A percentile compares a stretch with the other conserved stretches of the same genome.
Conservation (phyloP, 441 rosid species). For the Euphorbia corollata region DNA sequence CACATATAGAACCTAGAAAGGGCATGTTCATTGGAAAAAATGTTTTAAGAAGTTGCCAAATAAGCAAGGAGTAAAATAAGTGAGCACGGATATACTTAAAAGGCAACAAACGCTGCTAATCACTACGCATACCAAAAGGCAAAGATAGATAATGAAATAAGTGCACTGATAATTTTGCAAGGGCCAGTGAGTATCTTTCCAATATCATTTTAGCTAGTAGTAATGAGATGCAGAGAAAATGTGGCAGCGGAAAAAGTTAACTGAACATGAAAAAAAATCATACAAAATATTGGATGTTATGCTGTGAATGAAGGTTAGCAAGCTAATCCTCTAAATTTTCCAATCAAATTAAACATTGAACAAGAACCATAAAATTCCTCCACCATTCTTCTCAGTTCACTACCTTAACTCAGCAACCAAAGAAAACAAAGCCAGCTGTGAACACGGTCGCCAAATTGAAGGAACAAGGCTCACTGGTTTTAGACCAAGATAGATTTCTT, state of each 20-base stretch:
- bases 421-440: slow-evolving; percentile 13
- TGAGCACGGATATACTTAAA: neutral
- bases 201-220: neutral
- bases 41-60: neutral
- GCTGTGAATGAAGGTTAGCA: neutral
- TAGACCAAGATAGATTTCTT: no score
- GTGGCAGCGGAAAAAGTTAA: neutral
- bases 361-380: neutral
- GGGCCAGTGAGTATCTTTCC: neutral
- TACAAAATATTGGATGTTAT: neutral
- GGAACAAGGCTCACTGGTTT: no score
- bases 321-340: neutral
- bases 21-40: neutral
- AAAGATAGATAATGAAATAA: neutral
- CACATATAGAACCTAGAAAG: neutral
- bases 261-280: neutral
- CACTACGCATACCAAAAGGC: neutral
- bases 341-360: neutral
- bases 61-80: neutral
- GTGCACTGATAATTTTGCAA: neutral
- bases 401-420: slow-evolving; percentile 17
- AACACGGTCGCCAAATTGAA: no score
- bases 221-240: neutral
- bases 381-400: slow-evolving; percentile 5
- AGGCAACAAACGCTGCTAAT: neutral